Evolutionary conservation across 495 filamentous ascomycete species (phyloP), one percentile per base, ranked within the genome.

Genomic region (Copromyces sp.): DNA sequence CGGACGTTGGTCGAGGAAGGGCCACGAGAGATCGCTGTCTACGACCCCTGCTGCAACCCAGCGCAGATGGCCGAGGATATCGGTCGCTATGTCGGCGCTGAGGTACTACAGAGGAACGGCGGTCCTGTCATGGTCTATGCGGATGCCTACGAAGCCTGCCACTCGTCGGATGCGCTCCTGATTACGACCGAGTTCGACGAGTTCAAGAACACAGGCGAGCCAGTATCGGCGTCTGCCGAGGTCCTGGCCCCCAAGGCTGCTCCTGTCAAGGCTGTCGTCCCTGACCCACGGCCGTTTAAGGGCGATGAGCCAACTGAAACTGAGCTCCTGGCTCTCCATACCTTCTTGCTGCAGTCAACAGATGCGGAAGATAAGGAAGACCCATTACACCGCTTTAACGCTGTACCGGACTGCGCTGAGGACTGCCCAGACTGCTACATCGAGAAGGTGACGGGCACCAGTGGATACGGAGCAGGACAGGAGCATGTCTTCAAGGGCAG

Each of bases 111-210:
- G 39, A 80, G 79, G 68, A 77, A 82, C 17, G 78, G 76, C 8
- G 79, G 81, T 2, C 77, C 78, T 4, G 77, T 85, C 17, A 77
- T 77, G 9, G 80, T 86, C 11, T 82, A 85, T 41, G 79, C 73
- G 4, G 80, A 85, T 45, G 82, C 84, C 1, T 88, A 90, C 71
- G 76, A 80, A 39, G 89, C 89, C 3, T 89, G 87, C 73, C 72
- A 74, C 9, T 81, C 77, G 20, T 84, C 84, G 24, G 81, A 88
- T 65, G 89, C 89, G 17, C 74, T 90, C 17, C 77, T 91, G 59
- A 84, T 91, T 71, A 84, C 87, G 37, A 92, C 90, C 5, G 90
- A 91, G 47, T 91, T 88, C 79, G 87, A 90, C 68, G 87, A 90
- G 71, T 91, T 92, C 79, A 78, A 79, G 47, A 83, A 81, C 73